Evolutionary conservation across 306 rosid genomes (phyloP), one percentile per base, ranked within the genome.

Genomic region (Gleditsia sinensis): DNA sequence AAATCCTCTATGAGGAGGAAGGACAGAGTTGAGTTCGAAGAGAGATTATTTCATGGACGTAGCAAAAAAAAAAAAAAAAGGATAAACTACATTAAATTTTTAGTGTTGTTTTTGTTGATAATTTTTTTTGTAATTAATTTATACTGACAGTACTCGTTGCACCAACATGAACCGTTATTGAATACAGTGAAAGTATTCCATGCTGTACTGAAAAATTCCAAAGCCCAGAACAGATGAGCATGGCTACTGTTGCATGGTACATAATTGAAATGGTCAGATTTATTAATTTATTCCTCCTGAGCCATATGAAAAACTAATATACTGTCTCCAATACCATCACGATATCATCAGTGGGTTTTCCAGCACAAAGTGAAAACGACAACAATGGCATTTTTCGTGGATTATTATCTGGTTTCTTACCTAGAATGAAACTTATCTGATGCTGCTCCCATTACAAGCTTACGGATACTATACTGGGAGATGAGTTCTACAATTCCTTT

Each of bases 361-460:
- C 9, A 6, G 39, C 50, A 17, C 49, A 78, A n/a, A 34, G n/a
- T 67, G 40, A 40, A 37, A 30, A 73, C 45, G 45, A 69, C 14
- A 69, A 48, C 9, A 63, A 28, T n/a, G 74, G 58, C 0, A 0
- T 73, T 7, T 33, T 60, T 48, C 7, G 7, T n/a, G 27, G 73
- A 11, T 50, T 21, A 42, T 34, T 48, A 50, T 33, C 60, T 71
- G 58, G 67, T 59, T 54, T 84, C 73, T 71, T 86, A 94, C 99
- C 87, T 88, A 68, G 87, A 87, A 78, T 85, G 56, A 63, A 36
- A 19, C 79, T 59, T 92, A 87, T 90, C 95, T 24, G 85, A 87
- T 67, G 97, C 96, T 55, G 96, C 97, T 71, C 99, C 99, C 95
- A 94, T 92, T 46, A 94, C 90, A 66, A 94, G 95, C 75, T 80